Conservation (phyloP, 2,329 filamentous ascomycete species). For the Neoscytalidium dimidiatum region DNA sequence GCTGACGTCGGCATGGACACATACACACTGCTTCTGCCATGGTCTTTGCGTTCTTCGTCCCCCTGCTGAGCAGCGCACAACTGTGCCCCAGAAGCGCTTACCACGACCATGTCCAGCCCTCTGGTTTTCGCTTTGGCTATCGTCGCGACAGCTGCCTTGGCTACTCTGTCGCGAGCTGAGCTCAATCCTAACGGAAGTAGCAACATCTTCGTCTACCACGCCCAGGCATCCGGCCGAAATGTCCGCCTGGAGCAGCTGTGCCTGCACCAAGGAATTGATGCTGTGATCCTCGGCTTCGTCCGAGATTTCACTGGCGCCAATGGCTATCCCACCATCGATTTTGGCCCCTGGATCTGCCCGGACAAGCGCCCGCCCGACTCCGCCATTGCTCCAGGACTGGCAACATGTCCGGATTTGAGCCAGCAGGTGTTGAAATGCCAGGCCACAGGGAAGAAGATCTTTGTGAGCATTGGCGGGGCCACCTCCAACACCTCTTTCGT, state of each 20-base stretch:
- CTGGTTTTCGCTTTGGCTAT: neutral
- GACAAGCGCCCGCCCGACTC: neutral
- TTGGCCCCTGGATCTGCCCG: constrained; percentile 2
- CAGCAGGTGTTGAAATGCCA: neutral
- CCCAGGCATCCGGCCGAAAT: constrained; percentile 7
- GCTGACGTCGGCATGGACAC: neutral
- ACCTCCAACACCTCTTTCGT: constrained; percentile 12
- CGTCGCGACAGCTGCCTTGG: neutral
- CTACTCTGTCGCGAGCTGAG: neutral
- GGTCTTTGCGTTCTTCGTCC: neutral
- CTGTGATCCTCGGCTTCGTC: constrained; percentile 14
- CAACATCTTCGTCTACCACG: constrained; percentile 11
- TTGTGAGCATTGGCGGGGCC: constrained; percentile 12
- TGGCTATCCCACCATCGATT: constrained; percentile 11
- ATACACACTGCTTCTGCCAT: neutral
- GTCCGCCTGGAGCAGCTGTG: neutral
- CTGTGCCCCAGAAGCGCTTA: neutral
- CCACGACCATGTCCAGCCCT: neutral
- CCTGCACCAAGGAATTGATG: neutral
- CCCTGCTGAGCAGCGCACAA: neutral
- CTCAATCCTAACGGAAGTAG: neutral
- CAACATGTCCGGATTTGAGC: neutral
- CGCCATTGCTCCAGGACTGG: neutral
- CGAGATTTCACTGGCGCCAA: constrained; percentile 3
- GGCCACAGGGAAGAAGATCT: neutral